Base-by-base conservation (phyloP, 495 filamentous ascomycete genomes). In the Chaetomium tenue region DNA sequence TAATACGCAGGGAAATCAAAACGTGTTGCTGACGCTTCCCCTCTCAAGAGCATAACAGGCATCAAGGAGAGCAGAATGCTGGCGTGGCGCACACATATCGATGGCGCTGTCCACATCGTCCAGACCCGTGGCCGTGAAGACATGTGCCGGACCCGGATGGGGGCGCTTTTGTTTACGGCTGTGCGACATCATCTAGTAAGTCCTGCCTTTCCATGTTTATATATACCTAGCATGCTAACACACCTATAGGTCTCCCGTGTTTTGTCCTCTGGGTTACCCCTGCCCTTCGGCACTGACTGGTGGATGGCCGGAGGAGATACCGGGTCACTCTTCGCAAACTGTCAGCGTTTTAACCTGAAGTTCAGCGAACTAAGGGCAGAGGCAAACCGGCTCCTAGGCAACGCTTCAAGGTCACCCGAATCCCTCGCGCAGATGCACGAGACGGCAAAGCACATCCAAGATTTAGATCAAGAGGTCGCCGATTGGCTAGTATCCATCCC, bases 71-170 rank as follows among this genome's bases (percentile, higher is more conserved):
- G 75, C 39, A 72, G 76, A 37, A 74, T 82, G 68, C 71, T 76
- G 33, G 78, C 80, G 23, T 86, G 83, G 82, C 76, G 76, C 28
- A 76, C 79, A 12, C 84, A 86, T 62, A 77, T 82, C 46, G 78
- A 82, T 37, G 84, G 83, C 18, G 84, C 83, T n/a, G 77, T 80
- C 22, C 72, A 81, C 42, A 76, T 86, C 22, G 76, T 83, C 42
- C 78, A 76, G 63, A 66, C 77, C 12, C 75, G 84, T 51, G 84
- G 83, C 0, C 76, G 74, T 58, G 78, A 80, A 57, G 76, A 83
- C 63, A 65, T 83, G 62, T 75, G 75, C 16, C 79, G 72, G 12
- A 82, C 77, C 0, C 74, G 77, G 52, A 69, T 74, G 16, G 82
- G 81, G 0, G 60, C 74, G n/a, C 66, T 73, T 23, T 71, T 86